Conservation (phyloP, 148 eudicot genomes). For the Limonium bicolor region DNA sequence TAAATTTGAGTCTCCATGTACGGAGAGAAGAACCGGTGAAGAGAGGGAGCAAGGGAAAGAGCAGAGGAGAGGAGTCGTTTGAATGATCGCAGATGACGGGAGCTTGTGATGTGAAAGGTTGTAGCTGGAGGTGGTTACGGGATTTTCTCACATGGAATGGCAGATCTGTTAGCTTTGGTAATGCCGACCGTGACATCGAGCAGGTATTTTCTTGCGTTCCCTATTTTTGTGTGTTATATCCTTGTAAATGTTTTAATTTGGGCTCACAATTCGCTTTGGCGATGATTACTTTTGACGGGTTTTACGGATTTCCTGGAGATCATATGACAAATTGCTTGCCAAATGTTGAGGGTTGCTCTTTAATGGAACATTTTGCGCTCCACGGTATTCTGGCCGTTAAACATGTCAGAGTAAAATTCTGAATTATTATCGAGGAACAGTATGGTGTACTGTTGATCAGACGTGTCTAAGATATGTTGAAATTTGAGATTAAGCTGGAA, state of each 20-base stretch:
- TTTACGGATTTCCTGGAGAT: no score
- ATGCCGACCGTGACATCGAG: slow-evolving; percentile 55
- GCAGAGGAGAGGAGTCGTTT: slow-evolving; percentile 7
- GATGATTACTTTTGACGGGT: no score
- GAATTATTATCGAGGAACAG: no score
- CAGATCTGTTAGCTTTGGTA: slow-evolving; percentile 67
- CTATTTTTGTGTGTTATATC: not conserved
- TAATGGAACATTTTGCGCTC: no score
- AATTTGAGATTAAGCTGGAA: no score
- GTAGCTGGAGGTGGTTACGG: slow-evolving; percentile 37
- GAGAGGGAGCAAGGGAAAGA: not conserved
- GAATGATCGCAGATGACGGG: slow-evolving; percentile 65
- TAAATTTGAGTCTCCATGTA: slow-evolving; percentile 4
- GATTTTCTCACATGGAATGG: slow-evolving; percentile 88
- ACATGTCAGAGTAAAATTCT: no score
- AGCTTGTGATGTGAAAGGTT: slow-evolving; percentile 27
- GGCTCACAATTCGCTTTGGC: no score
- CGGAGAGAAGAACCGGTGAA: not conserved
- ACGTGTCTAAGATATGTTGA: no score
- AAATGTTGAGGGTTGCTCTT: no score
- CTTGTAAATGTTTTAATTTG: not conserved
- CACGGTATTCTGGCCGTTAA: no score
- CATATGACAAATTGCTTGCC: no score
- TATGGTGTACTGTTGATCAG: no score
- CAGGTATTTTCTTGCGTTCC: slow-evolving; percentile 30